A percentile compares a stretch with the other conserved stretches of the same genome.
These are phyloP conservation scores for Fragaria iinumae DNA, from an alignment of 306 rosid species.

Conservation along the genomic window DNA sequence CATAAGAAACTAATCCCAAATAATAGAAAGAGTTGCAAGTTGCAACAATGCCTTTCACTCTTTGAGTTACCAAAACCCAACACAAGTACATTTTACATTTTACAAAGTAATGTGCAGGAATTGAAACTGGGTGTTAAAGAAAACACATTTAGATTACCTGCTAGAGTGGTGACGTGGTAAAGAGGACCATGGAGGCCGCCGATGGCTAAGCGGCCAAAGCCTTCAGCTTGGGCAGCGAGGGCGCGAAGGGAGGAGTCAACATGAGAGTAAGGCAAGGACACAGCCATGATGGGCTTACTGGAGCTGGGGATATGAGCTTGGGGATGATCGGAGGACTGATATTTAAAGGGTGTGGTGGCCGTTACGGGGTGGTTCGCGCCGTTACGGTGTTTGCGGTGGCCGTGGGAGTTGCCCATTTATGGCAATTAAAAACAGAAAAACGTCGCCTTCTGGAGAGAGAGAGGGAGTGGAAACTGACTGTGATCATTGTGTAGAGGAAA, in stretches of 20 bases:
- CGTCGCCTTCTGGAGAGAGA: neutral
- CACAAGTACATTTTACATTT: neutral
- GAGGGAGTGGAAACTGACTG: neutral
- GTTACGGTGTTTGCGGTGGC: slow-evolving; percentile 39
- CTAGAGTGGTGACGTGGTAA: slow-evolving; percentile 64
- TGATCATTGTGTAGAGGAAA: neutral
- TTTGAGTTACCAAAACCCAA: neutral
- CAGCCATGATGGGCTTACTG: slow-evolving; percentile 5
- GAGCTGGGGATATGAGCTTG: slow-evolving; percentile 29
- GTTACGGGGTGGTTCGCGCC: slow-evolving; percentile 23
- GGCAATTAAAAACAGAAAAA: slow-evolving; percentile 2
- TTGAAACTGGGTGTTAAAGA: neutral
- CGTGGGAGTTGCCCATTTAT: slow-evolving; percentile 66
- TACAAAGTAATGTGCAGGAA: neutral
- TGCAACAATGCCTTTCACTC: too few species aligned
- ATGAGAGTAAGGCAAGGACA: slow-evolving; percentile 58
- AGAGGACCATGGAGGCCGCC: slow-evolving; percentile 87
- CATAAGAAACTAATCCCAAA: neutral
- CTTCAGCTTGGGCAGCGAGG: slow-evolving; percentile 80
- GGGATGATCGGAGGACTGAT: slow-evolving; percentile 16
- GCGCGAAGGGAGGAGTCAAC: slow-evolving; percentile 69
- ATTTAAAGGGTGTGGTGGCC: slow-evolving; percentile 34
- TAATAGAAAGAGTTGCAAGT: too few species aligned
- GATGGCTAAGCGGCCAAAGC: slow-evolving; percentile 75
- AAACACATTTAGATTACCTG: slow-evolving; percentile 40